A percentile compares a stretch with the other conserved stretches of the same genome.
Conservation (phyloP, 148 eudicot species). For the Chenopodium suecicum region DNA sequence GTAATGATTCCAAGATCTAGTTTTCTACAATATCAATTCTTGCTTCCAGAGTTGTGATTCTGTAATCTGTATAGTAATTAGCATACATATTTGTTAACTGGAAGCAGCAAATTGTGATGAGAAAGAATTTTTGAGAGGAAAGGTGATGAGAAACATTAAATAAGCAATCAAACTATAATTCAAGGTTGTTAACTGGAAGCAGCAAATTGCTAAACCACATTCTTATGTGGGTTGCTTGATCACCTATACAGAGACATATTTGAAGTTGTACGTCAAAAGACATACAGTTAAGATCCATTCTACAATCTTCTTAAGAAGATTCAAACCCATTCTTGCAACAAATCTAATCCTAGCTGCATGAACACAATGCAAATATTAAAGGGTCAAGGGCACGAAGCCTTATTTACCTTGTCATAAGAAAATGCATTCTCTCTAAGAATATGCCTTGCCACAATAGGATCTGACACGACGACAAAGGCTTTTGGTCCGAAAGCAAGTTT, state of each 20-base stretch:
- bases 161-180: background rate
- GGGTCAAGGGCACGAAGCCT: background rate
- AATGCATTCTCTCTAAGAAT: constrained; percentile 96
- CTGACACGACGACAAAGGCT: constrained; percentile 96
- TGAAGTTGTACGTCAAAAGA: background rate
- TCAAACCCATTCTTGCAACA: background rate
- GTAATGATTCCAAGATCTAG: background rate
- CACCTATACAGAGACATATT: background rate
- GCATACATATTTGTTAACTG: background rate
- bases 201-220: background rate
- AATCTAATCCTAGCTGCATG: constrained; percentile 1
- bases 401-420: constrained; percentile 93
- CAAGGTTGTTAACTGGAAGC: background rate
- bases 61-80: background rate
- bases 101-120: no score
- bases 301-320: background rate
- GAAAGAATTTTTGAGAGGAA: background rate
- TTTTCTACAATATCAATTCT: background rate
- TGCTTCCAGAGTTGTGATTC: background rate
- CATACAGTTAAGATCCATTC: background rate
- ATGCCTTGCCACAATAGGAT: constrained; percentile 85
- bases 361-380: background rate
- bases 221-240: background rate
- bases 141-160: no score
- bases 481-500: constrained; percentile 99